Base-by-base conservation (phyloP, 2,329 filamentous ascomycete genomes). In the Microcyclospora pomicola region DNA sequence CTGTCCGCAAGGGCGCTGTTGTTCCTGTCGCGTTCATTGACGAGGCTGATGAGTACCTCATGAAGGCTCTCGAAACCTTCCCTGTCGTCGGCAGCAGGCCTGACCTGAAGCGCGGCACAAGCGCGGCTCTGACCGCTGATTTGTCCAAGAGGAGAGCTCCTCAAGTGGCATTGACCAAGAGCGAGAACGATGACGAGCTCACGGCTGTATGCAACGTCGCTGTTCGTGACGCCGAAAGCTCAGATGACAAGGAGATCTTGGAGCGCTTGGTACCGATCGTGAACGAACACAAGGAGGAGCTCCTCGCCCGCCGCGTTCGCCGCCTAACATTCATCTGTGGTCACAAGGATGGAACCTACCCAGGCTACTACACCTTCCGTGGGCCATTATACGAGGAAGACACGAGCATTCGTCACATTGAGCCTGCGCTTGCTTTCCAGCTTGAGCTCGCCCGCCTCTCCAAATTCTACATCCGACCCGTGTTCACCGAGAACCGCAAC, bases 401-500 rank as follows among this genome's bases (percentile, higher is more conserved):
- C 55, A 77, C 83, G 61, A 93, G 82, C 61, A 96, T 98, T 56
- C 88, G 91, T 67, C 88, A 98, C 70, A 92, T 77, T 48, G 91
- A 98, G 66, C 91, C 91, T 36, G 88, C 91, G 39, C 72, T 95
- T 61, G 87, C 91, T 56, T 98, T 96, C 83, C 91, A 98, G 71
- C 82, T 96, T 60, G 91, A 98, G 65, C 78, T 98, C 47, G 81
- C 79, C 42, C 82, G 91, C 61, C 75, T 98, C 24, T 82, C 82
- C 56, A 96, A 95, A 68, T 98, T 98, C 75, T 80, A 86, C 67
- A 93, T 96, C 66, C 92, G 87, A 68, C 88, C 91, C 2, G 86
- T 98, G 36, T 98, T 98, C 67, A 96, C 91, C 0, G 87, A 96
- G 65, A 98, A 98, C 71, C 82, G 92, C 58, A 96, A 93, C 65